phyloP scores from a whole-genome alignment of 2,329 filamentous ascomycete species.

The Verticillium albo-atrum region DNA sequence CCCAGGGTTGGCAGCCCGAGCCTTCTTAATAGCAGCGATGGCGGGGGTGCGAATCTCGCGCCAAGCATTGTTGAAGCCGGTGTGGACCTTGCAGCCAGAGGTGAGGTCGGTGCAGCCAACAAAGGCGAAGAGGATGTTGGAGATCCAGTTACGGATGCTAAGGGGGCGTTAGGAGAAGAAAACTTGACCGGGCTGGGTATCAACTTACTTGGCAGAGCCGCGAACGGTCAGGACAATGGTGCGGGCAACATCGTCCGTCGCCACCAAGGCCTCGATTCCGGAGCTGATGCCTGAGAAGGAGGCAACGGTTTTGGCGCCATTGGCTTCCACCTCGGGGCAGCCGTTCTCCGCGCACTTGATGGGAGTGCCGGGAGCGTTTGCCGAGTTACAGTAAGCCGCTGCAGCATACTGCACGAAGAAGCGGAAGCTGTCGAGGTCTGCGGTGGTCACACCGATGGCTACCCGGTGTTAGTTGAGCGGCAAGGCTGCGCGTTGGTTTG shows the following conservation, averaged over 20 bases:
- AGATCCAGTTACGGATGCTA: conserved; percentile 54
- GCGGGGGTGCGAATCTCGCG: conserved; percentile 41
- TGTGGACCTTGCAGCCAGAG: conserved; percentile 45
- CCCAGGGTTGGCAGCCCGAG: conserved; percentile 39
- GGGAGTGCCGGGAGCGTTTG: conserved; percentile 27
- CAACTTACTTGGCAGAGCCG: conserved; percentile 42
- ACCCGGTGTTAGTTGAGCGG: background rate
- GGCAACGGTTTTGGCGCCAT: conserved; percentile 37
- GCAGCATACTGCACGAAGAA: conserved; percentile 48
- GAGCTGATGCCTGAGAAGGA: conserved; percentile 34
- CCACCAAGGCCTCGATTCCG: conserved; percentile 46
- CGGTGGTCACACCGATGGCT: conserved; percentile 18
- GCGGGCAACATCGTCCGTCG: conserved; percentile 40
- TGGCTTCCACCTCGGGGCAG: conserved; percentile 39
- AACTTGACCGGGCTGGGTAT: background rate
- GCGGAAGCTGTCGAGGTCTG: conserved; percentile 33
- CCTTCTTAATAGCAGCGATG: conserved; percentile 36
- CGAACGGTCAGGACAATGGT: conserved; percentile 58
- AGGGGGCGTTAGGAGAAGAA: background rate
- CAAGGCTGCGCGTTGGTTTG: no score
- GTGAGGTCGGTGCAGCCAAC: conserved; percentile 29
- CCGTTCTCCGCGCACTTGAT: conserved; percentile 37
- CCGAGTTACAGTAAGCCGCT: conserved; percentile 50
- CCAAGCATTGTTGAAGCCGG: conserved; percentile 58
- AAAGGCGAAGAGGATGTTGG: conserved; percentile 38